Evolutionary conservation across 805 yeast species (phyloP).

Genomic region (Ogataea philodendri): DNA sequence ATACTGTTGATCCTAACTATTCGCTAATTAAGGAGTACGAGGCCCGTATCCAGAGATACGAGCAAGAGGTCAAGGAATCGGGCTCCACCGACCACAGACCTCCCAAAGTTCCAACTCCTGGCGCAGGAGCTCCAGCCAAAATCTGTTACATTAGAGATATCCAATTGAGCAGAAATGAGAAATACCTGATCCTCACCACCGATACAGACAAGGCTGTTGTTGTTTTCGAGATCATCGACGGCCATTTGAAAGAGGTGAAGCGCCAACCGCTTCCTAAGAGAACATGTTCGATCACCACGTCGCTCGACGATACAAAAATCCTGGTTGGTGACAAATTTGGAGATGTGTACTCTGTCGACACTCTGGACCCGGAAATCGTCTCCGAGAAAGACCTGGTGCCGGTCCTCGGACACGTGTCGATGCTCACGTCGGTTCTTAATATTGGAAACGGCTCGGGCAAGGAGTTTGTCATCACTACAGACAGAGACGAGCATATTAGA

Average conservation of each 20-base stretch:
- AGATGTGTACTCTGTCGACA: conserved; percentile 71
- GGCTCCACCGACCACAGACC: conserved; percentile 32
- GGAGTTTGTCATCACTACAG: conserved; percentile 69
- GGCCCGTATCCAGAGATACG: conserved; percentile 37
- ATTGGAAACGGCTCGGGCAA: conserved; percentile 41
- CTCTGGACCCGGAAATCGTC: conserved; percentile 37
- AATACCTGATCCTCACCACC: conserved; percentile 62
- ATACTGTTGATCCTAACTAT: conserved; percentile 49
- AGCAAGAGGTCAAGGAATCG: conserved; percentile 26
- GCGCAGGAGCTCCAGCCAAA: conserved; percentile 66
- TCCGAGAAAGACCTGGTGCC: conserved; percentile 55
- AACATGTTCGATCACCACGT: conserved; percentile 76
- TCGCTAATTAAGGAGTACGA: conserved; percentile 48
- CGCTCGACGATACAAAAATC: conserved; percentile 48
- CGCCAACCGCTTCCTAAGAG: conserved; percentile 85
- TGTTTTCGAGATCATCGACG: conserved; percentile 46
- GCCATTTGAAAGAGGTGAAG: conserved; percentile 42
- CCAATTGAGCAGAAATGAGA: conserved; percentile 50
- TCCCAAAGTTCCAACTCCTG: conserved; percentile 60
- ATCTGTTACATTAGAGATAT: conserved; percentile 69
- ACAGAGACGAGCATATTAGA: conserved; percentile 94
- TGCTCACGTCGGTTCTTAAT: conserved; percentile 76
- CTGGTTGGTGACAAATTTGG: conserved; percentile 94
- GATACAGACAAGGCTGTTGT: conserved; percentile 82
- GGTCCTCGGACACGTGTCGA: conserved; percentile 91